These are phyloP conservation scores for Cutaneotrichosporon sp. DNA, from an alignment of 1,284 basidiomycete species.

Conservation along the genomic window DNA sequence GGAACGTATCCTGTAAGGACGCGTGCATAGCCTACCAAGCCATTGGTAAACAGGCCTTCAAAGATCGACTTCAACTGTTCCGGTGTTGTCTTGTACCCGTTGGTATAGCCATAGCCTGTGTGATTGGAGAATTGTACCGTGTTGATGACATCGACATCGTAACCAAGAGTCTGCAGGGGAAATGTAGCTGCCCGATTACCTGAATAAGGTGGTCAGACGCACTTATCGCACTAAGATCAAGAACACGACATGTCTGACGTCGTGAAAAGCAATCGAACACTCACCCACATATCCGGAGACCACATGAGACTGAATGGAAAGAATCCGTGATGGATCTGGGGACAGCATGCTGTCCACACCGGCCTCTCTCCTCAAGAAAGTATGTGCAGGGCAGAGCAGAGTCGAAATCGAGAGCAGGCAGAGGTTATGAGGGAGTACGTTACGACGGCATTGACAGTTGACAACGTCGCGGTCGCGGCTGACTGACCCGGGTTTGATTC, in stretches of 20 bases:
- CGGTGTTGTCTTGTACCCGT: constrained; percentile 67
- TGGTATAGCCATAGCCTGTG: constrained; percentile 70
- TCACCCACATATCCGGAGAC: constrained; percentile 91
- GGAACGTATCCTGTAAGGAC: constrained; percentile 87
- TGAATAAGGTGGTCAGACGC: not conserved
- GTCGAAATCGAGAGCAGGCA: too few species aligned
- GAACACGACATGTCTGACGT: not conserved
- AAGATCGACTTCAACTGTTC: constrained; percentile 66
- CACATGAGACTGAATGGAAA: constrained; percentile 83
- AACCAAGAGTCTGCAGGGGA: constrained; percentile 88
- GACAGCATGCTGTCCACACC: not conserved
- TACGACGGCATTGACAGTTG: too few species aligned
- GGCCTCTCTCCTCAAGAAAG: too few species aligned
- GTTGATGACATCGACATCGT: constrained; percentile 94
- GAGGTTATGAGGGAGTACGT: too few species aligned
- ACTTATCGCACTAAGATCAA: too few species aligned
- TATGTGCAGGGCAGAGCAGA: too few species aligned
- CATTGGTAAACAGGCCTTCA: constrained; percentile 61
- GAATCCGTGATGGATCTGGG: constrained; percentile 42
- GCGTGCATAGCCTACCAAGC: constrained; percentile 59
- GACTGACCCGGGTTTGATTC: not conserved
- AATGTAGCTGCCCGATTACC: constrained; percentile 81
- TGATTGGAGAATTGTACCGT: constrained; percentile 90
- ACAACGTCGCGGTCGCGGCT: not conserved
- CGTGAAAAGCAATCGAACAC: constrained; percentile 17